These are phyloP conservation scores for Rhododendron molle DNA, from an alignment of 148 eudicot genomes.

Conservation along the genomic window DNA sequence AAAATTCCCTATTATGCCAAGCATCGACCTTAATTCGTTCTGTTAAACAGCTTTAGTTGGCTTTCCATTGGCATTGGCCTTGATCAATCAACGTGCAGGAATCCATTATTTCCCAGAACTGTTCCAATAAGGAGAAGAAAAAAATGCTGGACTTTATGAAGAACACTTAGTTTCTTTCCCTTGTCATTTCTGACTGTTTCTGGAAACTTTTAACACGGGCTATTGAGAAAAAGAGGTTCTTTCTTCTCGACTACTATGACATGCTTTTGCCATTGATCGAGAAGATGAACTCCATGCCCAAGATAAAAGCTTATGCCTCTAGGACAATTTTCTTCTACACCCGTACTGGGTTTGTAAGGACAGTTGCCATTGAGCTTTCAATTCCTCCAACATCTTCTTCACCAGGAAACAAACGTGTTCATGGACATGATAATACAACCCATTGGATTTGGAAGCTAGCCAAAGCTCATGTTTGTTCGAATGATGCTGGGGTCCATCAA, in stretches of 20 bases:
- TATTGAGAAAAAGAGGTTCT: slow-evolving; percentile 55
- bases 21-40: not conserved
- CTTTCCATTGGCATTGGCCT: not conserved
- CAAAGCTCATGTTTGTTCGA: slow-evolving; percentile 89
- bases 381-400: slow-evolving; percentile 58
- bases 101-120: slow-evolving; percentile 6
- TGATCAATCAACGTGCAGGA: not conserved
- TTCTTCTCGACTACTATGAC: slow-evolving; percentile 74
- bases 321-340: slow-evolving; percentile 57
- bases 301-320: slow-evolving; percentile 70
- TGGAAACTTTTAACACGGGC: slow-evolving; percentile 40
- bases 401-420: slow-evolving; percentile 55
- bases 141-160: not conserved
- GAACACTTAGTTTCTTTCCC: not conserved
- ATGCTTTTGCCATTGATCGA: slow-evolving; percentile 69
- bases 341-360: slow-evolving; percentile 41
- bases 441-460: slow-evolving; percentile 90
- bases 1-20: not conserved
- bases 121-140: slow-evolving; percentile 12
- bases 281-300: slow-evolving; percentile 56
- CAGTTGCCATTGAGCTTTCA: slow-evolving; percentile 76
- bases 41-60: not conserved
- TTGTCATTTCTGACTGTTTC: not conserved
- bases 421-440: slow-evolving; percentile 70
- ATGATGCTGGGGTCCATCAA: slow-evolving; percentile 87